Evolutionary conservation across 1,284 basidiomycete genomes (phyloP).

Genomic region (Lentinula novae-zelandiae): DNA sequence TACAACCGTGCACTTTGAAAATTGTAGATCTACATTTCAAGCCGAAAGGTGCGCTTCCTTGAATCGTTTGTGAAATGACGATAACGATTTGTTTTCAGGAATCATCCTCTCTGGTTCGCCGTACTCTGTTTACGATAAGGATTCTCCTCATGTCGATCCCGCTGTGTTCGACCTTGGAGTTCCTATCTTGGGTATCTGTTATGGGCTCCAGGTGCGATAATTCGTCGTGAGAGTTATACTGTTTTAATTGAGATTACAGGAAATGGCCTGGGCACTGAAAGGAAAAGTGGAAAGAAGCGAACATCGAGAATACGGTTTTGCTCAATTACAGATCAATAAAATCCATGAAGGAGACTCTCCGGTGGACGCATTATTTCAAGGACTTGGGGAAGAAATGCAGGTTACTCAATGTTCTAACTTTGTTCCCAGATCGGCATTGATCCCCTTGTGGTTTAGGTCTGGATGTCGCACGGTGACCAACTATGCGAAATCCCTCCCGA

Average conservation of each 20-base stretch:
- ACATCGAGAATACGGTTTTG: conserved; percentile 95
- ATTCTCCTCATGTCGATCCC: conserved; percentile 93
- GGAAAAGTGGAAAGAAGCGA: conserved; percentile 88
- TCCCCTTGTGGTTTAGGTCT: conserved; percentile 58
- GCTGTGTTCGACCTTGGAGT: conserved; percentile 91
- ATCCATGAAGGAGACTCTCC: conserved; percentile 50
- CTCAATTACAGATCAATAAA: conserved; percentile 75
- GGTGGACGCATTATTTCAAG: conserved; percentile 77
- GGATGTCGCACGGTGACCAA: conserved; percentile 99
- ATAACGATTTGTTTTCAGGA: conserved; percentile 43
- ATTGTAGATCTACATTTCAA: conserved; percentile 89
- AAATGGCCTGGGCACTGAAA: conserved; percentile 89
- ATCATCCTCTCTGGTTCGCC: conserved; percentile 98
- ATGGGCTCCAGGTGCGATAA: conserved; percentile 83
- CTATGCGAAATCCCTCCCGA: conserved; percentile 77
- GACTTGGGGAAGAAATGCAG: conserved; percentile 80
- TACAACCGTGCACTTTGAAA: conserved; percentile 96
- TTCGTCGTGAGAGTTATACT: background rate
- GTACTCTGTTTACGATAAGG: conserved; percentile 95
- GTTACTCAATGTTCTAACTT: conserved; percentile 35
- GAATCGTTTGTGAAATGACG: background rate
- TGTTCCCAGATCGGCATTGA: background rate
- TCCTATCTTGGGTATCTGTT: conserved; percentile 96
- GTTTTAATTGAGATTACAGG: conserved; percentile 39
- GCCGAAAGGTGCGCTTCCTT: conserved; percentile 74